Percentiles rank a stretch among this genome's conserved stretches.
Conservation (phyloP, 139 green algal genomes). For the Tetradesmus lagerheimii region DNA sequence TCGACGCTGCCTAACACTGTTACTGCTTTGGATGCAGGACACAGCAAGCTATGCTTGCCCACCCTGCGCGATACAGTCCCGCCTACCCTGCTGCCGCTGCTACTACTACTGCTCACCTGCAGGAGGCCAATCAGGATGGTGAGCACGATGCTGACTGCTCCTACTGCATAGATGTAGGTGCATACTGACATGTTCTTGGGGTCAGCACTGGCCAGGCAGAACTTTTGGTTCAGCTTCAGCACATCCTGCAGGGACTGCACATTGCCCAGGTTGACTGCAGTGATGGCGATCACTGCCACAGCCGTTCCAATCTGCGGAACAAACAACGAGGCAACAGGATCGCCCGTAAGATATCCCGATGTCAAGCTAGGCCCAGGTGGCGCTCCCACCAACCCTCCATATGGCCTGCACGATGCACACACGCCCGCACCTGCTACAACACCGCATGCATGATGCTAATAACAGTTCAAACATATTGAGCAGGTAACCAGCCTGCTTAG, state of each 20-base stretch:
- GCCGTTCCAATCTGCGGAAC: slow-evolving; percentile 40
- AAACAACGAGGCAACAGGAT: not conserved
- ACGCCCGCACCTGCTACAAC: not conserved
- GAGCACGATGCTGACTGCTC: slow-evolving; percentile 42
- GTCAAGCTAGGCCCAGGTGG: not conserved
- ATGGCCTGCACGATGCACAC: not conserved
- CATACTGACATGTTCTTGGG: slow-evolving; percentile 26
- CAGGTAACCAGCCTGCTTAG: not conserved
- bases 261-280: slow-evolving; percentile 32
- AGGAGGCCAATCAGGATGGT: slow-evolving; percentile 42
- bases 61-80: not conserved
- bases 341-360: no score
- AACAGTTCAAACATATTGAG: not conserved
- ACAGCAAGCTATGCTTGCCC: not conserved
- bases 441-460: not conserved
- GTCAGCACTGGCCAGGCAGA: slow-evolving; percentile 24
- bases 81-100: not conserved
- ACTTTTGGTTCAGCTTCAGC: slow-evolving; percentile 13
- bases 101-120: slow-evolving; percentile 28
- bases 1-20: no score
- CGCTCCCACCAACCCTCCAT: not conserved
- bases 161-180: slow-evolving; percentile 46
- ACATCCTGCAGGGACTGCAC: not conserved
- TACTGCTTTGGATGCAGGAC: not conserved
- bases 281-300: slow-evolving; percentile 44